phyloP scores from a whole-genome alignment of 495 filamentous ascomycete species.

The Glonium stellatum region DNA sequence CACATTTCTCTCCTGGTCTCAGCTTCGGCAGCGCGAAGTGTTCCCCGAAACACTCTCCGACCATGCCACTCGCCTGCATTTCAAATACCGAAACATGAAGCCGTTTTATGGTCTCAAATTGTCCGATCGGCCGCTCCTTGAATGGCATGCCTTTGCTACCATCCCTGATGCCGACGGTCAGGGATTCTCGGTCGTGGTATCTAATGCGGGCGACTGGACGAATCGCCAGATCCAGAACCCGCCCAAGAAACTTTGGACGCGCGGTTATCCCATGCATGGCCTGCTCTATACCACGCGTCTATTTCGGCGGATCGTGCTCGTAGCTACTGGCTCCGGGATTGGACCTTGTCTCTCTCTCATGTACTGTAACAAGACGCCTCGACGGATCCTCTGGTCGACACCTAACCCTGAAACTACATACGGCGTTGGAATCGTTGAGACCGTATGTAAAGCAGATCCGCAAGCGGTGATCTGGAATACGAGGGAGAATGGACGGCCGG shows the following conservation, averaged over 20 bases:
- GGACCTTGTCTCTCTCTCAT: constrained; percentile 34
- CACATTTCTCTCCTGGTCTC: constrained; percentile 24
- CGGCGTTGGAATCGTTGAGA: constrained; percentile 45
- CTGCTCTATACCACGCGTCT: constrained; percentile 23
- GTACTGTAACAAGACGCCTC: constrained; percentile 26
- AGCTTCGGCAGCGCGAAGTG: constrained; percentile 17
- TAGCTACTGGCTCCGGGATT: constrained; percentile 29
- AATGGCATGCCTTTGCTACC: constrained; percentile 29
- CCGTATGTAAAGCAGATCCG: constrained; percentile 46
- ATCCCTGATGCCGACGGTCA: constrained; percentile 22
- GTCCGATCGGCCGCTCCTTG: constrained; percentile 19
- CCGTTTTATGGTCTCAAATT: constrained; percentile 15
- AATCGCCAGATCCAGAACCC: constrained; percentile 19
- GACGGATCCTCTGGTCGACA: constrained; percentile 56
- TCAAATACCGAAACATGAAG: constrained; percentile 13
- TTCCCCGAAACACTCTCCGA: constrained; percentile 19
- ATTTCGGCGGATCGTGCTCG: constrained; percentile 26
- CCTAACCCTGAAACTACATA: constrained; percentile 49
- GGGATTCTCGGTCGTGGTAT: constrained; percentile 26
- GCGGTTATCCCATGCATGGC: constrained; percentile 20
- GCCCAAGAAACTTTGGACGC: constrained; percentile 19
- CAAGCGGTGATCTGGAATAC: constrained; percentile 53
- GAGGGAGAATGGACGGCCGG: constrained; percentile 41
- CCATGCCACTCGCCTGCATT: constrained; percentile 28
- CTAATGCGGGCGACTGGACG: constrained; percentile 30